Percentiles rank a stretch among this genome's conserved stretches.
phyloP scores from a whole-genome alignment of 495 filamentous ascomycete species.

The Neurospora terricola region DNA sequence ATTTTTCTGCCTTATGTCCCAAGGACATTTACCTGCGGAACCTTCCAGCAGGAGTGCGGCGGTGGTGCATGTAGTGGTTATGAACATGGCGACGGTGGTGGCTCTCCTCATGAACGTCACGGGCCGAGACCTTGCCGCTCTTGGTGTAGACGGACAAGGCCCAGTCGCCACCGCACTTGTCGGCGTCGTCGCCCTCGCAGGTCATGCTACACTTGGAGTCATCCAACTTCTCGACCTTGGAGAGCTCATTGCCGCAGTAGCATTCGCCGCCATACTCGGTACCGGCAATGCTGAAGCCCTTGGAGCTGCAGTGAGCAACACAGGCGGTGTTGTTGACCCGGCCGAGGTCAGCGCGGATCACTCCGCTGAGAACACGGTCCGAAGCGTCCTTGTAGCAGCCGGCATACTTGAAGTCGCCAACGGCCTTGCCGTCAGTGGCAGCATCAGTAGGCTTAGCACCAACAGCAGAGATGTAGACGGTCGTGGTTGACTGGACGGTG shows the following conservation, averaged over 20 bases:
- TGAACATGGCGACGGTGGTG: slow-evolving; percentile 13
- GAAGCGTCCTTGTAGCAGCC: slow-evolving; percentile 25
- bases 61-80: slow-evolving; percentile 18
- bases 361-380: slow-evolving; percentile 28
- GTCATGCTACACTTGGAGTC: slow-evolving; percentile 32
- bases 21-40: background rate
- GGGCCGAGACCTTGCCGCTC: slow-evolving; percentile 11
- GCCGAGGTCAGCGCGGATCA: slow-evolving; percentile 31
- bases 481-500: slow-evolving; percentile 33
- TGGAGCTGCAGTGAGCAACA: slow-evolving; percentile 43
- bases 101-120: background rate
- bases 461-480: slow-evolving; percentile 35
- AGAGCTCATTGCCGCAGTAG: slow-evolving; percentile 49
- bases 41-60: slow-evolving; percentile 7
- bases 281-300: slow-evolving; percentile 46
- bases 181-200: slow-evolving; percentile 32
- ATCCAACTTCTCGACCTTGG: slow-evolving; percentile 26
- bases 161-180: slow-evolving; percentile 38
- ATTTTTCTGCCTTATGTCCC: background rate
- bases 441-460: slow-evolving; percentile 9
- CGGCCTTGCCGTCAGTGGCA: slow-evolving; percentile 5
- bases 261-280: slow-evolving; percentile 57
- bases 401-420: slow-evolving; percentile 21
- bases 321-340: slow-evolving; percentile 49
- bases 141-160: slow-evolving; percentile 33